Base-by-base conservation (phyloP, 2,329 filamentous ascomycete genomes). In the Anisogramma anomala region DNA sequence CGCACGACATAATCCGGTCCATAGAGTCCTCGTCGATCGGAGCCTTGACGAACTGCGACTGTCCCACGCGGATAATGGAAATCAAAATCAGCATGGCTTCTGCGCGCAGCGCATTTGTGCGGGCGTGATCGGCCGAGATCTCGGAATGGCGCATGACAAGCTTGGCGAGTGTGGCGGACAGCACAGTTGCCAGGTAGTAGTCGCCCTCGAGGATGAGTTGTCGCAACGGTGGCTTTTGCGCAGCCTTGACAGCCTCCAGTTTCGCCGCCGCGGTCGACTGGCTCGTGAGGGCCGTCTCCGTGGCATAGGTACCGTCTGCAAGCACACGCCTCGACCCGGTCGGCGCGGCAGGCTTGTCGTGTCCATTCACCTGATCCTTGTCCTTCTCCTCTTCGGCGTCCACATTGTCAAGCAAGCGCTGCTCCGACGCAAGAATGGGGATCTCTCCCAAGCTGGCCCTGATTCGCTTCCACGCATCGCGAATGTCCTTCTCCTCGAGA, bases 81-180 rank as follows among this genome's bases (percentile, higher is more conserved):
- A 98, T 94, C 88, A 96, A 94, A 58, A 98, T 96, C 39, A 98
- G 74, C 91, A 98, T 98, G 33, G 91, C 91, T 63, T 98, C 91
- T 3, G 91, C 91, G 36, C 86, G 82, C 19, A 98, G 74, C 22
- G 89, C 88, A 54, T 98, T 98, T 22, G 89, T 96, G 28, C 91
- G 82, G 32, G 84, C 84, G 32, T 72, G 64, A 53, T 95, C 89
- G 18, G 82, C 69, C 1, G 89, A 95, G 46, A 96, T 88, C 58
- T 96, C 88, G 2, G 86, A 83, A 60, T 96, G 87, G 39, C 91
- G 84, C 87, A 98, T 94, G 37, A 98, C 91, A 41, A 98, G 74
- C 66, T 98, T 98, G 13, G 91, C 94, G 43, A 98, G 74, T 1
- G 89, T 95, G 6, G 88, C 91, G 1, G 89, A 89, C n/a, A 98